Conservation (phyloP, 2,329 filamentous ascomycete species). For the Fusarium nelsonii region DNA sequence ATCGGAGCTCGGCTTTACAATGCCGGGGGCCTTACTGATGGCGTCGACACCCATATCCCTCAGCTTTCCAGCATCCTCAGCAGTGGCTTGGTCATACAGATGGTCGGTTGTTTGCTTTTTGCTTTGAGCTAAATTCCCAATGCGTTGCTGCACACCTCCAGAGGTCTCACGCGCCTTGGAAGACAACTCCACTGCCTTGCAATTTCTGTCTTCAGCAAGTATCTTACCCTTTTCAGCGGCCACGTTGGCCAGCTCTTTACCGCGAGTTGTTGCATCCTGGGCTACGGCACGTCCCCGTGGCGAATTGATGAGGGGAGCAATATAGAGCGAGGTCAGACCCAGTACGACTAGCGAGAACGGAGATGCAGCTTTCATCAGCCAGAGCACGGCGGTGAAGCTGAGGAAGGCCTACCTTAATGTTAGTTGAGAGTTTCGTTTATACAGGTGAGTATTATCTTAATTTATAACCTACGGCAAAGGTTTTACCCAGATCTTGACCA, state of each 20-base stretch:
- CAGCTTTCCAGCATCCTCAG: neutral
- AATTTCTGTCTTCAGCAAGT: neutral
- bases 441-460: neutral
- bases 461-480: neutral
- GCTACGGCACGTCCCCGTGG: neutral
- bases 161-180: neutral
- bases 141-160: neutral
- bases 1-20: neutral
- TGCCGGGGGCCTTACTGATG: neutral
- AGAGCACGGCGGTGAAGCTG: neutral
- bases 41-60: neutral
- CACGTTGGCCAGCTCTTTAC: neutral
- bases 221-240: neutral
- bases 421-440: neutral
- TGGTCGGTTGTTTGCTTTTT: neutral
- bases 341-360: conserved; percentile 1
- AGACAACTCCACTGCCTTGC: neutral
- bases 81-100: neutral
- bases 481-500: neutral
- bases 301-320: neutral
- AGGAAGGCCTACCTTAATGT: neutral
- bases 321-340: neutral
- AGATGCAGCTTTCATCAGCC: neutral
- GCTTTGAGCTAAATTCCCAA: neutral
- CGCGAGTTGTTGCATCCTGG: neutral